Conservation (phyloP, 306 rosid genomes). For the Vigna nakashimae region DNA sequence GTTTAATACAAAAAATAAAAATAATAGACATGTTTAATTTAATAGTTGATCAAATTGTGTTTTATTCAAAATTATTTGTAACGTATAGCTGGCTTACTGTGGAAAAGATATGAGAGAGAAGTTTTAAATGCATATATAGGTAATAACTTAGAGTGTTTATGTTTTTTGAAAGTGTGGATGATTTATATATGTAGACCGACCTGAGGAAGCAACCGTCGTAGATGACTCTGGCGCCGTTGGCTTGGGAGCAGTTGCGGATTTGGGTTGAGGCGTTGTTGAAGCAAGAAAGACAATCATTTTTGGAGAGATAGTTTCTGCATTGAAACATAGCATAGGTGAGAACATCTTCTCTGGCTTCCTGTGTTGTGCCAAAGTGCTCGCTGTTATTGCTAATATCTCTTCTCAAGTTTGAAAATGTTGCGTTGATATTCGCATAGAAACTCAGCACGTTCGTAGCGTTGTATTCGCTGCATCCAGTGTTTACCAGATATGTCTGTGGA, state of each 20-base stretch:
- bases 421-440: slow-evolving; percentile 54
- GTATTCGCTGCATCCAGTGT: slow-evolving; percentile 57
- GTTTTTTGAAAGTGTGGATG: no score
- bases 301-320: slow-evolving; percentile 65
- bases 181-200: neutral
- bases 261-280: slow-evolving; percentile 42
- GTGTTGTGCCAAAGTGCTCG: slow-evolving; percentile 56
- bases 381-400: slow-evolving; percentile 40
- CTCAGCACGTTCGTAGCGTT: slow-evolving; percentile 41
- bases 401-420: slow-evolving; percentile 4
- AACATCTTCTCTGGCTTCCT: slow-evolving; percentile 33
- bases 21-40: no score
- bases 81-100: no score
- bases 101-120: no score
- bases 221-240: slow-evolving; percentile 64
- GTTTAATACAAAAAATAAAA: no score
- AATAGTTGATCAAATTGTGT: no score
- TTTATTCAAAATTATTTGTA: no score
- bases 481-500: slow-evolving; percentile 32
- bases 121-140: no score
- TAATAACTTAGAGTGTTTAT: no score
- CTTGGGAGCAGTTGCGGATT: neutral
- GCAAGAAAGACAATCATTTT: slow-evolving; percentile 55
- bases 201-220: slow-evolving; percentile 57
- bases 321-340: slow-evolving; percentile 55